A percentile compares a stretch with the other conserved stretches of the same genome.
These are phyloP conservation scores for Podaxis sp. DNA, from an alignment of 768 basidiomycete genomes.

Conservation along the genomic window DNA sequence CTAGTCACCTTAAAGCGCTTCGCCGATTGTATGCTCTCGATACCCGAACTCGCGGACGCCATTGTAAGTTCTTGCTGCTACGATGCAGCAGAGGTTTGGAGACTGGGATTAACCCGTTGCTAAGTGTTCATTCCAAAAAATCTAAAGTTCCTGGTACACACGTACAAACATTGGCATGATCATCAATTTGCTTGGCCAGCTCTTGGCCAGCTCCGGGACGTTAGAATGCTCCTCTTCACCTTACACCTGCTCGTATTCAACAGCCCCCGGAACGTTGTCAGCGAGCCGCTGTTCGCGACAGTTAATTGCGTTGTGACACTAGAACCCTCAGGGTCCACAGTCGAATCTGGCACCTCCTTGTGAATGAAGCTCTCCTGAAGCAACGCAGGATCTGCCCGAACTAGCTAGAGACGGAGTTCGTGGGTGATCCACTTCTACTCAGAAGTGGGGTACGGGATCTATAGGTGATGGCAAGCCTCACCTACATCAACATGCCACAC, in stretches of 20 bases:
- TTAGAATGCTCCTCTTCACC: slow-evolving; percentile 46
- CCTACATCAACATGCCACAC: too few relatives aligned
- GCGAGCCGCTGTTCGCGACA: slow-evolving; percentile 38
- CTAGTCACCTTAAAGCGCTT: slow-evolving; percentile 52
- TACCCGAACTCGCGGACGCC: not conserved
- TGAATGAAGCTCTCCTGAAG: too few relatives aligned
- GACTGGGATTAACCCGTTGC: not conserved
- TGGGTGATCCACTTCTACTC: too few relatives aligned
- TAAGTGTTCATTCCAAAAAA: not conserved
- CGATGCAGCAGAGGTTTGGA: not conserved
- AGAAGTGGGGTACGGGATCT: too few relatives aligned
- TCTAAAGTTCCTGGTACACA: not conserved
- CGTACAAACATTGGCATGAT: not conserved
- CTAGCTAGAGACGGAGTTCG: too few relatives aligned
- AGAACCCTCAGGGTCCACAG: too few relatives aligned
- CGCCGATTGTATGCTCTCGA: not conserved
- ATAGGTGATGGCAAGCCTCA: too few relatives aligned
- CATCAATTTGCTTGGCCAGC: slow-evolving; percentile 40
- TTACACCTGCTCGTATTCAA: slow-evolving; percentile 54
- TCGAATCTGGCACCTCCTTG: too few relatives aligned
- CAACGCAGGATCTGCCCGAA: too few relatives aligned
- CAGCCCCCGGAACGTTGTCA: slow-evolving; percentile 54
- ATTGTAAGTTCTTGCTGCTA: not conserved
- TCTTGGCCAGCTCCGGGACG: slow-evolving; percentile 37
- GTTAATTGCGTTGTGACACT: too few relatives aligned